Conservation (phyloP, 768 basidiomycete species). For the Scleroderma citrinum region DNA sequence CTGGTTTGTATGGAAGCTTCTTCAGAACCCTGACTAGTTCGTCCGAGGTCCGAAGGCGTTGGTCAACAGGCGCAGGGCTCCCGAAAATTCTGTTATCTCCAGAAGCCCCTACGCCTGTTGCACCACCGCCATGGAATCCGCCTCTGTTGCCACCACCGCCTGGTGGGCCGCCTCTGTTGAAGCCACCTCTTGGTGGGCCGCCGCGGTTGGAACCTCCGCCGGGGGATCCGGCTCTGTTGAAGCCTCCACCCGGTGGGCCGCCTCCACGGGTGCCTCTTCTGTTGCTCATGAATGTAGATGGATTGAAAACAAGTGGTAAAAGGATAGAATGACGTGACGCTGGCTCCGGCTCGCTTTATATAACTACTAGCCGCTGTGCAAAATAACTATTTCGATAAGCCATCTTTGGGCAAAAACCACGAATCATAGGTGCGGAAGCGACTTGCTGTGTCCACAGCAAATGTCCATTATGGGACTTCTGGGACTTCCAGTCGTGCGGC, state of each 20-base stretch:
- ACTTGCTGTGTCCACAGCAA: too few relatives aligned
- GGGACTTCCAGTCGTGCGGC: constrained; percentile 54
- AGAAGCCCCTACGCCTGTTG: constrained; percentile 20
- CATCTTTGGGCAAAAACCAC: background rate
- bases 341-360: too few relatives aligned
- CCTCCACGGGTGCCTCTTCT: constrained; percentile 3
- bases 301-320: background rate
- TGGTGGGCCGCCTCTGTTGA: constrained; percentile 6
- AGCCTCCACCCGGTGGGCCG: constrained; percentile 7
- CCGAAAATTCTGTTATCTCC: constrained; percentile 25
- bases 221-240: constrained; percentile 17
- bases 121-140: constrained; percentile 22
- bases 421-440: too few relatives aligned
- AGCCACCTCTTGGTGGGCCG: constrained; percentile 12
- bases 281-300: background rate
- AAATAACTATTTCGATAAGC: background rate
- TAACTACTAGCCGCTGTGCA: too few relatives aligned
- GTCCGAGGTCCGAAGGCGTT: constrained; percentile 24
- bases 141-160: constrained; percentile 11
- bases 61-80: constrained; percentile 28
- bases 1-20: constrained; percentile 24
- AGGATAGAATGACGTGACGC: background rate
- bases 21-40: constrained; percentile 26
- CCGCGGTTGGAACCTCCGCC: constrained; percentile 23
- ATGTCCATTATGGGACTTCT: constrained; percentile 21